A percentile compares a stretch with the other conserved stretches of the same genome.
Conservation (phyloP, 2,329 filamentous ascomycete species). For the Phaeosphaeria sp. region DNA sequence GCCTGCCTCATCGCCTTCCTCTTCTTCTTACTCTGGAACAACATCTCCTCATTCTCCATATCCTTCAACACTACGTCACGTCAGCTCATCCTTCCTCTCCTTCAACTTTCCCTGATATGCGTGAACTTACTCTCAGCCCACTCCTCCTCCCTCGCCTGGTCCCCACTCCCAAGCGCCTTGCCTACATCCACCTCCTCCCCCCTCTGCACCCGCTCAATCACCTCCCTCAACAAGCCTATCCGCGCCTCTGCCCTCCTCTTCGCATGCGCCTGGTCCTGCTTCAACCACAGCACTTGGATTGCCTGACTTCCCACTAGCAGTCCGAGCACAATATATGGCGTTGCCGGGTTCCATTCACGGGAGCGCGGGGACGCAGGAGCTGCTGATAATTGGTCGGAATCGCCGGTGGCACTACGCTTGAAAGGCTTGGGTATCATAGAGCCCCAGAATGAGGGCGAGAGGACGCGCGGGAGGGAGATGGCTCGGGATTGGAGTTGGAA, state of each 20-base stretch:
- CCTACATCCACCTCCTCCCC: constrained; percentile 71
- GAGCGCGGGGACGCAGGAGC: constrained; percentile 11
- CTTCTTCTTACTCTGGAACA: constrained; percentile 55
- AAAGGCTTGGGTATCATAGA: constrained; percentile 44
- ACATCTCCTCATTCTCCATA: constrained; percentile 68
- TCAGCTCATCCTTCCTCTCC: constrained; percentile 13
- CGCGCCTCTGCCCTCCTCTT: constrained; percentile 79
- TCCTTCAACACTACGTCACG: constrained; percentile 64
- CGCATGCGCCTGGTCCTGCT: constrained; percentile 75
- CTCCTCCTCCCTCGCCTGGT: constrained; percentile 75
- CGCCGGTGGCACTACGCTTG: constrained; percentile 12
- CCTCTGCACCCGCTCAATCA: constrained; percentile 59
- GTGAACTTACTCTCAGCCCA: constrained; percentile 79
- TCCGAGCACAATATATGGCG: constrained; percentile 70
- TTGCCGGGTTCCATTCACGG: constrained; percentile 61
- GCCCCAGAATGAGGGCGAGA: constrained; percentile 47
- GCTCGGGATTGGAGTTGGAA: constrained; percentile 15
- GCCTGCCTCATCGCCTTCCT: constrained; percentile 32
- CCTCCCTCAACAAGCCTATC: constrained; percentile 76
- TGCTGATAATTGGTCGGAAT: neutral
- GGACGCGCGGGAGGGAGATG: constrained; percentile 43
- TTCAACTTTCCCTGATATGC: neutral
- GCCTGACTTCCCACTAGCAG: constrained; percentile 92
- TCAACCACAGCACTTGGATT: constrained; percentile 86
- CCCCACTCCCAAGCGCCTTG: constrained; percentile 77